phyloP scores from a whole-genome alignment of 1,139 yeast genomes.

The Candida sp. region DNA sequence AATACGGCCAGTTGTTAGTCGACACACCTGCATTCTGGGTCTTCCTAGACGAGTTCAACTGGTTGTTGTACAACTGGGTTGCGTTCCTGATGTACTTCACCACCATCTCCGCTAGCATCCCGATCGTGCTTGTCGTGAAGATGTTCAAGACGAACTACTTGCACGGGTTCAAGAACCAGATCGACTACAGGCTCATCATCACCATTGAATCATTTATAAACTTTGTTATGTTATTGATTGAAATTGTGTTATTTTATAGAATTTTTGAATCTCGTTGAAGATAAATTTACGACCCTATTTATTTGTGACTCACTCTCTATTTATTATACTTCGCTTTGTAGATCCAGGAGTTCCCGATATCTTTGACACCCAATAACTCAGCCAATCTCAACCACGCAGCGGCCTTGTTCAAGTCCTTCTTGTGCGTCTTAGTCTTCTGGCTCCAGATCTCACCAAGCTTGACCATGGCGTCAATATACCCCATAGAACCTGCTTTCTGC shows the following conservation, averaged over 20 bases:
- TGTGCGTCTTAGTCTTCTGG: slow-evolving; percentile 54
- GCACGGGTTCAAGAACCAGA: slow-evolving; percentile 10
- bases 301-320: background rate
- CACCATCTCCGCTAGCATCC: background rate
- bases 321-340: slow-evolving; percentile 65
- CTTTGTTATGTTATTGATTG: background rate
- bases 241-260: slow-evolving; percentile 3
- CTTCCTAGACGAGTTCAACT: slow-evolving; percentile 14
- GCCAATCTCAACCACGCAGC: slow-evolving; percentile 77
- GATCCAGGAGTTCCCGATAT: slow-evolving; percentile 80
- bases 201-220: slow-evolving; percentile 9
- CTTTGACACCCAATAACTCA: slow-evolving; percentile 64
- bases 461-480: slow-evolving; percentile 71
- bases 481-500: slow-evolving; percentile 71
- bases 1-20: slow-evolving; percentile 15
- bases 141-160: slow-evolving; percentile 24
- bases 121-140: slow-evolving; percentile 11
- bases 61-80: slow-evolving; percentile 7
- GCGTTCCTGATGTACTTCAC: slow-evolving; percentile 1
- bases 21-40: slow-evolving; percentile 12
- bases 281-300: background rate
- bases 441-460: slow-evolving; percentile 76
- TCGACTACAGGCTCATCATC: slow-evolving; percentile 10
- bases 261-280: background rate
- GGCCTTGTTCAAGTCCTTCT: slow-evolving; percentile 65